Evolutionary conservation across 805 yeast genomes (phyloP), one percentile per base, ranked within the genome.

Genomic region (Brettanomyces naardenensis): DNA sequence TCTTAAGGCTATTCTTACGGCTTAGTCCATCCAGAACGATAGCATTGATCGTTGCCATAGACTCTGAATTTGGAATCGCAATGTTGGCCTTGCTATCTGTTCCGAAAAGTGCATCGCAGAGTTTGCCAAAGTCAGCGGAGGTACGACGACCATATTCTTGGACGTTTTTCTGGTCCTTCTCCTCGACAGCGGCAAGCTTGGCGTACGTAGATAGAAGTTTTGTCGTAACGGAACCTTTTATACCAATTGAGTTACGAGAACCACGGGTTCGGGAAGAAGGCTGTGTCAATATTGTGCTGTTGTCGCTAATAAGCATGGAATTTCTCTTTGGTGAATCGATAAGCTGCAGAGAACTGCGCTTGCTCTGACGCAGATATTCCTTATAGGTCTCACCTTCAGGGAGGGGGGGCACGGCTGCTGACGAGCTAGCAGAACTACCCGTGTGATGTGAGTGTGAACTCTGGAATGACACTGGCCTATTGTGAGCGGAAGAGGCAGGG

Each of bases 121-220:
- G 63, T 2, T 82, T 72, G 10, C 88, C 92, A 64, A 82, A 82
- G 44, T 82, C 83, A 13, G 85, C 78, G 27, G 85, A 77, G 2
- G 89, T 80, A 58, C 92, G 69, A 58, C 74, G 80, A 5, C 87
- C 78, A 54, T 78, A 85, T 49, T 73, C 76, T 49, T 80, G 84
- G 58, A 80, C 72, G 48, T 73, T 73, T 48, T 77, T 82, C 77
- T 85, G 75, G 43, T 76, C 82, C 30, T 71, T 67, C 40, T 77
- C 80, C 14, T 58, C 62, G 25, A 48, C 40, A 33, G 69, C 69
- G 3, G 85, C 69, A 43, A 82, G 61, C 52, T 77, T 80, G 25
- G 90, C 86, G 56, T 82, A 82, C 0, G 87, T 77, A 1, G 87
- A 72, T 42, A 82, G 69, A 44, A 82, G 56, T 51, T 78, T 81